Conservation (phyloP, 2,329 filamentous ascomycete genomes). For the Westerdykella ornata region DNA sequence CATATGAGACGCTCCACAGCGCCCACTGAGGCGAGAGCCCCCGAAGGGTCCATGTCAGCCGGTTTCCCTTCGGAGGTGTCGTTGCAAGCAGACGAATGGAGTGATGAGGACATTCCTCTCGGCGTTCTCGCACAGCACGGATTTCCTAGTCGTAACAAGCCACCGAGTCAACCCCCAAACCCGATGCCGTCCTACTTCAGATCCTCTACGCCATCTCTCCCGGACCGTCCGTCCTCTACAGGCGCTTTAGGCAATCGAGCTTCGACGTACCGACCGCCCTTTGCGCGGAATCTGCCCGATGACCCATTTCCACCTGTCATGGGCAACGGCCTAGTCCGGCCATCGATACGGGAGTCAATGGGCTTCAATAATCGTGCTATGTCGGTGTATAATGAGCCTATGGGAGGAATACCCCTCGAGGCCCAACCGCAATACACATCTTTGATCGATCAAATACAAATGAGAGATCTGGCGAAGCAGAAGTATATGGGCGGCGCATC, state of each 20-base stretch:
- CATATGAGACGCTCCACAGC: conserved; percentile 32
- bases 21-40: not conserved
- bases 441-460: conserved; percentile 35
- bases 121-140: conserved; percentile 36
- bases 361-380: conserved; percentile 32
- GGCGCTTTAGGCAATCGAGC: conserved; percentile 19
- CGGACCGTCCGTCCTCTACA: conserved; percentile 33
- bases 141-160: conserved; percentile 27
- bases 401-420: conserved; percentile 19
- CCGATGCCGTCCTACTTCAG: conserved; percentile 29
- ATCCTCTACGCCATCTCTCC: conserved; percentile 6
- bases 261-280: conserved; percentile 24
- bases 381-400: conserved; percentile 31
- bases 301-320: conserved; percentile 31
- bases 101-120: conserved; percentile 35
- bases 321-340: conserved; percentile 31
- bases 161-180: conserved; percentile 25
- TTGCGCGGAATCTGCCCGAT: conserved; percentile 32
- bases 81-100: conserved; percentile 33
- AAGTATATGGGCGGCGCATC: conserved; percentile 34
- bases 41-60: conserved; percentile 11
- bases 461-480: conserved; percentile 31
- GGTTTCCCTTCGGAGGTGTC: conserved; percentile 34
- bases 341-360: conserved; percentile 31
- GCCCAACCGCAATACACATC: conserved; percentile 27